These are phyloP conservation scores for Xerocomellus intermedius DNA, from an alignment of 768 basidiomycete species.

Conservation along the genomic window DNA sequence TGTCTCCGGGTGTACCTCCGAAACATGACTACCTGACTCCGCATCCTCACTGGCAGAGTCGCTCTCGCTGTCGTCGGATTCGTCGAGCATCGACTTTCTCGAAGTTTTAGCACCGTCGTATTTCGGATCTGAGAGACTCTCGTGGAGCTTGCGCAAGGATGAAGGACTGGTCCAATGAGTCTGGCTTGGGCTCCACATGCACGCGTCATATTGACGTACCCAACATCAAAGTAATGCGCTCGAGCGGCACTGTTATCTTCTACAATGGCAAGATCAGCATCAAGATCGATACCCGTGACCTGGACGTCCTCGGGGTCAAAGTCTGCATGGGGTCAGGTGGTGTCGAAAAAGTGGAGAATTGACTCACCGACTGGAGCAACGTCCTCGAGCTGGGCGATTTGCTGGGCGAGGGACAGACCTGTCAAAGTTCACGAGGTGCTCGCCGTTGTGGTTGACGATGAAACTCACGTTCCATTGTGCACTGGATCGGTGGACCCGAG, in stretches of 20 bases:
- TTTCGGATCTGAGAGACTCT: conserved; percentile 71
- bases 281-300: conserved; percentile 42
- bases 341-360: conserved; percentile 1
- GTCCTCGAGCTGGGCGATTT: conserved; percentile 78
- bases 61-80: conserved; percentile 23
- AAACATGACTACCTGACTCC: conserved; percentile 24
- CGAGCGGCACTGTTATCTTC: conserved; percentile 41
- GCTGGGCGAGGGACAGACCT: conserved; percentile 69
- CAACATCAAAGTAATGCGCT: conserved; percentile 85
- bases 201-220: conserved; percentile 45
- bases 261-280: conserved; percentile 31
- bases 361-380: conserved; percentile 63
- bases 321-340: conserved; percentile 41
- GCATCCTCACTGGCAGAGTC: conserved; percentile 8
- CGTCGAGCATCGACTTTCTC: conserved; percentile 52
- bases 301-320: conserved; percentile 72
- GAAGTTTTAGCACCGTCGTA: conserved; percentile 71
- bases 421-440: conserved; percentile 3
- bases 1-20: conserved; percentile 9
- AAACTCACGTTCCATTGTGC: conserved; percentile 31
- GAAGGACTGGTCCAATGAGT: conserved; percentile 53
- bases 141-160: conserved; percentile 59
- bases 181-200: neutral
- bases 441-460: neutral
- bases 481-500: neutral